phyloP scores from a whole-genome alignment of 2,329 filamentous ascomycete species.

The Beauveria varroae region DNA sequence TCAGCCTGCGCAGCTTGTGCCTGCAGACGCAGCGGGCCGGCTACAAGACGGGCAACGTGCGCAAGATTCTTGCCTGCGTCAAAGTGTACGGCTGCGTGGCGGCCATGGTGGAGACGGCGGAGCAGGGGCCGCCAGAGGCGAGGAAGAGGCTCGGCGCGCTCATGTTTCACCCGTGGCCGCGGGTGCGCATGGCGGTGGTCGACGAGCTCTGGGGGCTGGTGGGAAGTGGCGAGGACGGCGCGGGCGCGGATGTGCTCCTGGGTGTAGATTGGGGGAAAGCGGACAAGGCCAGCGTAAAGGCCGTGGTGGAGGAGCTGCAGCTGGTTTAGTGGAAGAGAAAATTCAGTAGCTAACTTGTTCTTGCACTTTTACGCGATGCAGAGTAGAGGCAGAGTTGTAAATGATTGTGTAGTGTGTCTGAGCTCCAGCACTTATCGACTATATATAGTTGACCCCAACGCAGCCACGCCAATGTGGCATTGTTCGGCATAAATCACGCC shows the following conservation, averaged over 20 bases:
- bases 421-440: too few species aligned
- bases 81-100: slow-evolving; percentile 70
- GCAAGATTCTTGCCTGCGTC: slow-evolving; percentile 72
- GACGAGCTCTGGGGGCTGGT: slow-evolving; percentile 51
- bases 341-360: neutral
- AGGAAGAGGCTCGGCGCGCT: slow-evolving; percentile 64
- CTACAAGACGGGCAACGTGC: slow-evolving; percentile 74
- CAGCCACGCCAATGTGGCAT: too few species aligned
- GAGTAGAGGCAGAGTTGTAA: too few species aligned
- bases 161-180: slow-evolving; percentile 75
- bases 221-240: slow-evolving; percentile 20
- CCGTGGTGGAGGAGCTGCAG: slow-evolving; percentile 35
- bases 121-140: slow-evolving; percentile 40
- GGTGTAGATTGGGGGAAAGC: slow-evolving; percentile 52
- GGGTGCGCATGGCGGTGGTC: slow-evolving; percentile 53
- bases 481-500: too few species aligned
- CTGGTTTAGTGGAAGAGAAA: slow-evolving; percentile 22
- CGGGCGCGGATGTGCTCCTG: slow-evolving; percentile 31
- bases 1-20: slow-evolving; percentile 50
- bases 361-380: neutral
- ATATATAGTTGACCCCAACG: too few species aligned
- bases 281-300: slow-evolving; percentile 38
- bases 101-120: slow-evolving; percentile 19
- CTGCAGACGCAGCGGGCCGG: slow-evolving; percentile 68
- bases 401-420: too few species aligned